A percentile compares a stretch with the other conserved stretches of the same genome.
phyloP scores from a whole-genome alignment of 805 yeast genomes.

The Pichia membranifaciens region DNA sequence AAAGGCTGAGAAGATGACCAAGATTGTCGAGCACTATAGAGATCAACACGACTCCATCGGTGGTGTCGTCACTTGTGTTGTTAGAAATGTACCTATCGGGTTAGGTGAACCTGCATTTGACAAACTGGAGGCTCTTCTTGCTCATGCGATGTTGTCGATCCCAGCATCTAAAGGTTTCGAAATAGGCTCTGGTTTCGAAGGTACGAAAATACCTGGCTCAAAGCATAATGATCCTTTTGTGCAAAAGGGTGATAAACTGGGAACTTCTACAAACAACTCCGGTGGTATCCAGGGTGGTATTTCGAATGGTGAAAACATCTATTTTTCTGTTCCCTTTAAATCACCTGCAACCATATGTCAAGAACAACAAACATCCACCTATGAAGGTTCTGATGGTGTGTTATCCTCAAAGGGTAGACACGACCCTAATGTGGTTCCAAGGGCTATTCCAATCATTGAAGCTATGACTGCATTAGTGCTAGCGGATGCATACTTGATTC shows the following conservation, averaged over 20 bases:
- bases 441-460: conserved; percentile 98
- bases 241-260: conserved; percentile 55
- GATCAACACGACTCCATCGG: conserved; percentile 91
- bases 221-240: conserved; percentile 86
- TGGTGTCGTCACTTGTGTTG: conserved; percentile 95
- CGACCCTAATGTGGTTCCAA: conserved; percentile 96
- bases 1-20: conserved; percentile 72
- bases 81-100: conserved; percentile 91
- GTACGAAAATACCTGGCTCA: conserved; percentile 87
- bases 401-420: conserved; percentile 97
- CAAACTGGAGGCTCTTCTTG: conserved; percentile 89
- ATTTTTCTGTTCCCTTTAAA: conserved; percentile 93
- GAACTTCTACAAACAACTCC: conserved; percentile 85
- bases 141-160: conserved; percentile 96
- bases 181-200: conserved; percentile 92
- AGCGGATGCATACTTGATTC: conserved; percentile 80
- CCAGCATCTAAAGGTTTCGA: conserved; percentile 99
- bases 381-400: conserved; percentile 82
- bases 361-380: conserved; percentile 83
- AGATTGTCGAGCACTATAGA: conserved; percentile 79
- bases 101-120: conserved; percentile 97
- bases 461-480: conserved; percentile 95
- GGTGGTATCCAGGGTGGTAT: conserved; percentile 99
- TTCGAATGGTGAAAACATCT: conserved; percentile 91
- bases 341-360: conserved; percentile 97